Evolutionary conservation across 208 protist genomes (phyloP).

Genomic region (Wallacemonas collosoma): DNA sequence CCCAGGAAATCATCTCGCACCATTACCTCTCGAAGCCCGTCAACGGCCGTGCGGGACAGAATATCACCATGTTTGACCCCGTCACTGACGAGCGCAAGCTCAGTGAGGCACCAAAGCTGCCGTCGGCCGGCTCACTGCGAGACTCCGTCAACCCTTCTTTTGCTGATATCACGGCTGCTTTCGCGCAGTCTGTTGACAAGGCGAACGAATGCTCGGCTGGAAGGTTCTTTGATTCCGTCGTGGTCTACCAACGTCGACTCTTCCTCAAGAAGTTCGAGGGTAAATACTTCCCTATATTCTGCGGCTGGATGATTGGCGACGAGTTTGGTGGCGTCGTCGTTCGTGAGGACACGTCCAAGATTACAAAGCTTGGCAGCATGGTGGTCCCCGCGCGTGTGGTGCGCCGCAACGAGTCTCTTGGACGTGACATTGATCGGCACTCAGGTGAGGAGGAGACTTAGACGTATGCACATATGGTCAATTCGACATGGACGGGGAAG

Average conservation of each 20-base stretch:
- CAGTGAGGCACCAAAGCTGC: slow-evolving; percentile 30
- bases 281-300: slow-evolving; percentile 84
- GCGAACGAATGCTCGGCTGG: slow-evolving; percentile 56
- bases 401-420: slow-evolving; percentile 29
- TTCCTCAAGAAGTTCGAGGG: slow-evolving; percentile 74
- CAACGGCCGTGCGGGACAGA: slow-evolving; percentile 77
- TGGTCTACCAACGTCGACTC: slow-evolving; percentile 69
- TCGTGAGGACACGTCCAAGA: slow-evolving; percentile 79
- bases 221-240: slow-evolving; percentile 64
- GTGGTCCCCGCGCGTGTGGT: slow-evolving; percentile 69
- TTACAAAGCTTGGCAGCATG: slow-evolving; percentile 68
- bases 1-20: slow-evolving; percentile 56
- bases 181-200: slow-evolving; percentile 42
- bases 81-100: slow-evolving; percentile 42
- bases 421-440: neutral
- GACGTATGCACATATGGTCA: neutral
- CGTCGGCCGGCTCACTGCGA: slow-evolving; percentile 6
- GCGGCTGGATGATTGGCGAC: slow-evolving; percentile 72
- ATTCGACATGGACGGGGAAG: neutral
- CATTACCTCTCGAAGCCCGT: slow-evolving; percentile 77
- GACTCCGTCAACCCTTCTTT: slow-evolving; percentile 21
- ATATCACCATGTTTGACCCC: slow-evolving; percentile 74
- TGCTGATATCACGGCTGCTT: slow-evolving; percentile 16
- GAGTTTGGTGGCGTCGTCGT: slow-evolving; percentile 74
- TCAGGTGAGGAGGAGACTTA: slow-evolving; percentile 16